These are phyloP conservation scores for Nymphaea colorata DNA, from an alignment of 164 flowering plant genomes.

Conservation along the genomic window DNA sequence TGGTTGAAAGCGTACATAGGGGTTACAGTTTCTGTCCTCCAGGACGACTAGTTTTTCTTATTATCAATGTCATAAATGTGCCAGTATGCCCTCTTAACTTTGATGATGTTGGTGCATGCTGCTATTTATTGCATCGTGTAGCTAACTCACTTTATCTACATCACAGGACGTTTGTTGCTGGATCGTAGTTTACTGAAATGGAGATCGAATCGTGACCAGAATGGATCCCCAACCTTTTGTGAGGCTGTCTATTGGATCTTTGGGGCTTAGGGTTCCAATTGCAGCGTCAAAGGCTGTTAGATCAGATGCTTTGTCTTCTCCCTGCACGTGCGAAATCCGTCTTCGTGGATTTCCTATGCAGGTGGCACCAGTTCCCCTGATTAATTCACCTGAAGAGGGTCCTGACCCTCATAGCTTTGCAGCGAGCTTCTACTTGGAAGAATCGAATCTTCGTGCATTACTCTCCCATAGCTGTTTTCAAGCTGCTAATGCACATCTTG, in stretches of 20 bases:
- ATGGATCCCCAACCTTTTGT: slow-evolving; percentile 88
- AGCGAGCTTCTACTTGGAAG: slow-evolving; percentile 76
- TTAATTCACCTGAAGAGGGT: slow-evolving; percentile 46
- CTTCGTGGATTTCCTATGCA: slow-evolving; percentile 79
- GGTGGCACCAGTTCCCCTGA: slow-evolving; percentile 47
- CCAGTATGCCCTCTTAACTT: background rate
- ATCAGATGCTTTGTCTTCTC: slow-evolving; percentile 33
- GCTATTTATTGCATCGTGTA: background rate
- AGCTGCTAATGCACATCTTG: slow-evolving; percentile 48
- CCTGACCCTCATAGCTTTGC: slow-evolving; percentile 49
- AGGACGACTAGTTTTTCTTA: no score
- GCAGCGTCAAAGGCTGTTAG: slow-evolving; percentile 23
- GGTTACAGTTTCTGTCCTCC: no score
- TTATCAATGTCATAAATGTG: no score
- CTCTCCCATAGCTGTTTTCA: slow-evolving; percentile 58
- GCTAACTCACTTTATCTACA: background rate
- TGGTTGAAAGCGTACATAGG: no score
- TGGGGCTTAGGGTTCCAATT: slow-evolving; percentile 54
- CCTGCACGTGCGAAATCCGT: slow-evolving; percentile 66
- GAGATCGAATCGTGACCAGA: slow-evolving; percentile 25
- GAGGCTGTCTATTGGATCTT: slow-evolving; percentile 66
- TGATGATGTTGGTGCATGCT: background rate
- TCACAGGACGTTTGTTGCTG: slow-evolving; percentile 11
- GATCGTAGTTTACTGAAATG: background rate
- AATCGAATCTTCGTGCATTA: slow-evolving; percentile 58